Evolutionary conservation across 352 stramenopile species (phyloP).

Genomic region (Phytophthora palmivora): DNA sequence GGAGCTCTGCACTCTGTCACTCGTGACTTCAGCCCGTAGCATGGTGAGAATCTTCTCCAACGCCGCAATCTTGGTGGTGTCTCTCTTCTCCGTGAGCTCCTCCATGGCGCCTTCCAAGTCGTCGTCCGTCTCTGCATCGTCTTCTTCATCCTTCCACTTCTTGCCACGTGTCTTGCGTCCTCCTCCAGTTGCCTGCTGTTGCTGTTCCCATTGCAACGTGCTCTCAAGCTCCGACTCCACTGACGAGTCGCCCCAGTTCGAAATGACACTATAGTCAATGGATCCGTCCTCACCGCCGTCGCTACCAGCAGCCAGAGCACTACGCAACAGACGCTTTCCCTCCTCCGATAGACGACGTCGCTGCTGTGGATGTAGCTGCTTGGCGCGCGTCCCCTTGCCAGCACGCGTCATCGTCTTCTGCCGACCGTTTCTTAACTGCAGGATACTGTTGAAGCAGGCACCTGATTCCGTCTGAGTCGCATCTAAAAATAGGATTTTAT

Average conservation of each 20-base stretch:
- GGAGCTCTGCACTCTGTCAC: constrained; percentile 44
- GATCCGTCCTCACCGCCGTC: constrained; percentile 32
- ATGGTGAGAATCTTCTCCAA: constrained; percentile 60
- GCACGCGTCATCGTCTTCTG: constrained; percentile 17
- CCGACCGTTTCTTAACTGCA: constrained; percentile 1
- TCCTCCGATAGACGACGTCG: constrained; percentile 49
- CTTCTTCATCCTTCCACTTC: constrained; percentile 51
- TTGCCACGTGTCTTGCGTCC: constrained; percentile 30
- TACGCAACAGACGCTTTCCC: constrained; percentile 59
- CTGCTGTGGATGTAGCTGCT: constrained; percentile 33
- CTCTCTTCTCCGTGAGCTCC: constrained; percentile 69
- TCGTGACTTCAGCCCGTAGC: constrained; percentile 49
- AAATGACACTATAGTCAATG: constrained; percentile 39
- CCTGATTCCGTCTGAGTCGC: background rate
- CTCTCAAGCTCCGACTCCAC: constrained; percentile 69
- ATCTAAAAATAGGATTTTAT: background rate
- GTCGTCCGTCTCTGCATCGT: constrained; percentile 39
- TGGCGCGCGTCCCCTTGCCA: constrained; percentile 22
- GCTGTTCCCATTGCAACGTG: constrained; percentile 57
- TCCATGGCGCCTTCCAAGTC: constrained; percentile 63
- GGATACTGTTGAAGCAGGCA: constrained; percentile 10
- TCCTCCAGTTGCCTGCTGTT: constrained; percentile 5
- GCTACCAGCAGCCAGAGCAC: constrained; percentile 54
- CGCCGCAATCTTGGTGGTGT: constrained; percentile 63
- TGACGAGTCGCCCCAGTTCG: constrained; percentile 50